Percentiles rank a stretch among this genome's conserved stretches.
Evolutionary conservation across 345 rosid species (phyloP).

Genomic region (Zanthoxylum bungeanum): DNA sequence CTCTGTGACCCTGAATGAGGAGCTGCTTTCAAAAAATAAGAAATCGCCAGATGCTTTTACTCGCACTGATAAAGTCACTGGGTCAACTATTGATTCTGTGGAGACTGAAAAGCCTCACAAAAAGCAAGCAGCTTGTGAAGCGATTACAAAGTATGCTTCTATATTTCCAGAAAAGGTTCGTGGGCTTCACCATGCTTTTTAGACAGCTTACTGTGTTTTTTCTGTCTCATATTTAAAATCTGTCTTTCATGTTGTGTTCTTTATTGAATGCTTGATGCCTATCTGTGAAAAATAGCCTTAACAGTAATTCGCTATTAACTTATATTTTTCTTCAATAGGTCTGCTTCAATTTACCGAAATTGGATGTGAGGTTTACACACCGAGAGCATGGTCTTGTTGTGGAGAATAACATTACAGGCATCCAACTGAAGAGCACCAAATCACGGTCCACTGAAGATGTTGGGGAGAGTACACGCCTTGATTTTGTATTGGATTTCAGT

Average conservation of each 20-base stretch:
- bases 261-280: neutral
- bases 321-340: conserved; percentile 45
- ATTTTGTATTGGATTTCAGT: conserved; percentile 81
- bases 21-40: conserved; percentile 57
- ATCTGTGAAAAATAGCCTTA: neutral
- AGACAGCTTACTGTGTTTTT: neutral
- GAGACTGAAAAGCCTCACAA: conserved; percentile 40
- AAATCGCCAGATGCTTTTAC: conserved; percentile 36
- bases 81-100: conserved; percentile 27
- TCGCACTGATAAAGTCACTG: conserved; percentile 33
- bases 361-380: conserved; percentile 76
- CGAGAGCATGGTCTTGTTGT: conserved; percentile 57
- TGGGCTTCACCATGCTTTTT: conserved; percentile 14
- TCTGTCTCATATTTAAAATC: neutral
- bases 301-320: neutral
- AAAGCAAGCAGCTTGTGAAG: conserved; percentile 43
- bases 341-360: conserved; percentile 69
- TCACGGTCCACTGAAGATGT: conserved; percentile 74
- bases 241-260: neutral
- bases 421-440: conserved; percentile 67
- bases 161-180: conserved; percentile 91
- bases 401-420: conserved; percentile 83
- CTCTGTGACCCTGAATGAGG: conserved; percentile 65
- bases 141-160: conserved; percentile 54
- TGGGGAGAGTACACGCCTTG: conserved; percentile 91